Evolutionary conservation across 306 rosid genomes (phyloP), one percentile per base, ranked within the genome.

Genomic region (Gillenia trifoliata): DNA sequence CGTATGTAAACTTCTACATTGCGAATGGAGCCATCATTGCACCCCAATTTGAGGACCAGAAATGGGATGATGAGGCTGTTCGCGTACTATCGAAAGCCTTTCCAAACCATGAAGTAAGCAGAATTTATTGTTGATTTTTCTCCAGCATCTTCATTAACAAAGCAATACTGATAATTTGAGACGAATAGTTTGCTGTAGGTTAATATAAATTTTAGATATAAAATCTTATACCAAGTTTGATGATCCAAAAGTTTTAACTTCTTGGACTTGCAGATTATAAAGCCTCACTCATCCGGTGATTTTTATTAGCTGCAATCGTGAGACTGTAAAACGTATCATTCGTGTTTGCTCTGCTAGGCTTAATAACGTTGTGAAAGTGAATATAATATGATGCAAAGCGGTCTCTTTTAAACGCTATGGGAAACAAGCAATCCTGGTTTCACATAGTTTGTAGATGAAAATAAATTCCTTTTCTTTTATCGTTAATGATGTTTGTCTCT

Each of bases 1-100:
- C 96, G 20, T 94, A 94, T 34, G 93, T 87, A 36, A 94, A 94
- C 83, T 94, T 94, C 77, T 94, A 94, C 88, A 83, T 90, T 83
- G 96, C 96, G 43, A 92, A 94, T 68, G 91, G 91, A 76, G 99
- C 82, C 73, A 76, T 94, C 71, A 86, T 92, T 55, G 79, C 64
- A 60, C 99, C 99, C 43, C 92, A 89, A 79, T 94, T 94, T 78
- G 98, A 97, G 80, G 99, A 94, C 82, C 77, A 75, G 69, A 90
- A 90, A 74, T 77, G 96, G 90, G 99, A 94, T 30, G 83, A 81
- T 5, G 99, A 94, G 80, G 99, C 99, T 70, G 29, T 86, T 61
- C 79, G 13, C 77, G 92, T 92, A 68, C 84, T 94, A 45, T 85
- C 93, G 5, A 73, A 80, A 81, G 81, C 96, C 69, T 94, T 94